Evolutionary conservation across 805 yeast genomes (phyloP), one percentile per base, ranked within the genome.

Genomic region (Metschnikowia lochheadii): DNA sequence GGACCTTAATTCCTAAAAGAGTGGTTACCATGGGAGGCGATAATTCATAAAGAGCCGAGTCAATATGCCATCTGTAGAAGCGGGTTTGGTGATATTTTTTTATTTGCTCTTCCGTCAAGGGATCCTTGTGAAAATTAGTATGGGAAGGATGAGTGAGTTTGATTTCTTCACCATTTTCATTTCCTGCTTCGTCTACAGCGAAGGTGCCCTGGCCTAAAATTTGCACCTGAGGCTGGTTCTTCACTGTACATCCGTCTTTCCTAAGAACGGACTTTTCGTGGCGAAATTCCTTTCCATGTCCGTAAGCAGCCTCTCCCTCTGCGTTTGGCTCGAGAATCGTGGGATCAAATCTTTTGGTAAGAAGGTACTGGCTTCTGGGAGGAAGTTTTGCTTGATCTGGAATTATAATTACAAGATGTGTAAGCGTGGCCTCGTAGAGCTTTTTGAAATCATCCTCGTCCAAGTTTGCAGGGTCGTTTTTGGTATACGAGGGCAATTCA

Each of bases 41-140:
- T 58, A 89, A 77, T 35, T 81, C 96, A 62, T 89, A 89, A 38
- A 89, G 76, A 4, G 96, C 96, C 35, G 94, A 84, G 68, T 89
- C 96, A 56, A 89, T 88, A 69, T 89, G 96, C 96, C 96, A 89
- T 70, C 96, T 80, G 78, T 89, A 89, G 66, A 84, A 89, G 60
- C 95, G 78, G 2, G 96, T 89, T 66, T 80, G 79, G 46, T 83
- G 80, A 21, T 79, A 73, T 1, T 63, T 46, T 71, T 74, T 79
- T 55, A 85, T 79, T 56, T 89, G 81, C 41, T 82, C 83, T n/a
- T 79, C 77, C 15, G 83, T 72, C 54, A 89, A 75, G 1, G 82
- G 76, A 13, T 76, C 69, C 57, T 84, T 83, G 70, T 89, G 96
- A 79, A 89, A 89, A 1, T 84, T 77, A 58, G 81, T 80, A 65